Evolutionary conservation across 495 filamentous ascomycete genomes (phyloP).

Genomic region (Lichenothelia convexa): DNA sequence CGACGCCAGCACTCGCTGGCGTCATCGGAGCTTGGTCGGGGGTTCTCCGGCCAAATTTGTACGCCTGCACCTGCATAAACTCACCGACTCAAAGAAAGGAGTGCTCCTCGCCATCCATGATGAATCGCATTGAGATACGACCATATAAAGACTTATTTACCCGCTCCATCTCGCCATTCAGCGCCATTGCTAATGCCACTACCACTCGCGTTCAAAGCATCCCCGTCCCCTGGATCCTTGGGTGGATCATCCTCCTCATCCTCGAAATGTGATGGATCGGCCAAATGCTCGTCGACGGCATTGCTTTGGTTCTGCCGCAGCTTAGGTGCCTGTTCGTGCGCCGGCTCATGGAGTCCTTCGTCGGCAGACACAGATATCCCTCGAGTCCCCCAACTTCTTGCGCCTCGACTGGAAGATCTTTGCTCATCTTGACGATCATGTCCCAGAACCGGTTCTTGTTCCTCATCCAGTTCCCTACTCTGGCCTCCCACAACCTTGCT

Average conservation of each 20-base stretch:
- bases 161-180: background rate
- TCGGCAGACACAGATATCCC: constrained; percentile 15
- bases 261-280: constrained; percentile 12
- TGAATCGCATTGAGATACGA: no score
- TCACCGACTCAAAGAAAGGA: no score
- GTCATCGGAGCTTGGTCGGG: no score
- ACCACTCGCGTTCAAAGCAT: background rate
- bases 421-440: constrained; percentile 3
- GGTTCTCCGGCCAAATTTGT: no score
- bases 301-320: background rate
- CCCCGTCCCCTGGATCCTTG: background rate
- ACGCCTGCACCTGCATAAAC: no score
- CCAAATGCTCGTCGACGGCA: constrained; percentile 4
- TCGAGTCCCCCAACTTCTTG: constrained; percentile 11
- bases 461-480: constrained; percentile 5
- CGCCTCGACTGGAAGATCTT: constrained; percentile 7
- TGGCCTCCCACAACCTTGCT: constrained; percentile 20
- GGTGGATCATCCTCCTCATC: constrained; percentile 8
- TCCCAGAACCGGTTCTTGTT: constrained; percentile 7
- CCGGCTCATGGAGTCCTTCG: constrained; percentile 3
- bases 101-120: no score
- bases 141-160: background rate
- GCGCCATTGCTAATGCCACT: constrained; percentile 1
- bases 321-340: constrained; percentile 1
- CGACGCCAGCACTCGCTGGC: no score